Percentiles rank a stretch among this genome's conserved stretches.
Evolutionary conservation across 2,329 filamentous ascomycete genomes (phyloP).

Genomic region (Hymenoscyphus linearis): DNA sequence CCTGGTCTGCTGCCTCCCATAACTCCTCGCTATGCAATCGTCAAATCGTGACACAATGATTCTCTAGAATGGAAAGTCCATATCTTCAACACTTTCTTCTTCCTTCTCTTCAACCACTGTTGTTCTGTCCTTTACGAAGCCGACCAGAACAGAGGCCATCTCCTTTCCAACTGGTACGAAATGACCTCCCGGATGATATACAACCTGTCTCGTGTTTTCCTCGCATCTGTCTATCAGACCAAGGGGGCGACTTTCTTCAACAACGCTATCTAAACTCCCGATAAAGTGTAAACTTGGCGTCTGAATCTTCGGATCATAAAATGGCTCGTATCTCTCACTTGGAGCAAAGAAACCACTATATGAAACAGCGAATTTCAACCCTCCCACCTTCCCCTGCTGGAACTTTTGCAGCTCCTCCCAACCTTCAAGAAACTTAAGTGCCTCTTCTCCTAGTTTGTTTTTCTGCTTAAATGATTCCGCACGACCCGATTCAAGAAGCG

Average conservation of each 20-base stretch:
- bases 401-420: slow-evolving; percentile 27
- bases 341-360: slow-evolving; percentile 74
- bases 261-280: slow-evolving; percentile 80
- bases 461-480: slow-evolving; percentile 41
- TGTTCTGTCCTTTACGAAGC: slow-evolving; percentile 55
- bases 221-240: slow-evolving; percentile 62
- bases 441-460: slow-evolving; percentile 29
- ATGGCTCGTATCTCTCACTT: slow-evolving; percentile 55
- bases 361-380: slow-evolving; percentile 62
- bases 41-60: neutral
- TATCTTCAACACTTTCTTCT: slow-evolving; percentile 59
- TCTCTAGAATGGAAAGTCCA: slow-evolving; percentile 59
- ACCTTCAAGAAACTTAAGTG: slow-evolving; percentile 46
- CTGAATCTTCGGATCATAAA: slow-evolving; percentile 68
- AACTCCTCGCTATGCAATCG: slow-evolving; percentile 22
- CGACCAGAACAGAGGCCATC: slow-evolving; percentile 70
- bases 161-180: slow-evolving; percentile 81
- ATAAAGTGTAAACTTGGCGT: slow-evolving; percentile 80
- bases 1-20: slow-evolving; percentile 10
- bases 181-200: slow-evolving; percentile 79
- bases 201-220: slow-evolving; percentile 39
- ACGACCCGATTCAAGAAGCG: slow-evolving; percentile 57
- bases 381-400: slow-evolving; percentile 35
- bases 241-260: slow-evolving; percentile 69
- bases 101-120: slow-evolving; percentile 42